Evolutionary conservation across 2,329 filamentous ascomycete genomes (phyloP), one percentile per base, ranked within the genome.

Genomic region (Passalora sequoiae): DNA sequence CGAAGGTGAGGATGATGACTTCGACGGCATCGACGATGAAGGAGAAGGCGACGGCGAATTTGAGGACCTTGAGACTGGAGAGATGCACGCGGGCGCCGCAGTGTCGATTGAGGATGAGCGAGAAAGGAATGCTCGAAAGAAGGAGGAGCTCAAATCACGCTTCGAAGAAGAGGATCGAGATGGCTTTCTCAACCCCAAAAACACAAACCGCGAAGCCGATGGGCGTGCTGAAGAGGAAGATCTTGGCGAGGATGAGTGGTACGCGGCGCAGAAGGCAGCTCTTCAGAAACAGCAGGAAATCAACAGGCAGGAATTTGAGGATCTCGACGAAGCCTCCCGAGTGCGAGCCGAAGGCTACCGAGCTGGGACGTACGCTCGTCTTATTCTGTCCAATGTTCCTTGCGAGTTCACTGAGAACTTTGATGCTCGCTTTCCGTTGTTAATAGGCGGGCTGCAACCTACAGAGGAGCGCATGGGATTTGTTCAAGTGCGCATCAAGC

Each of bases 141-240:
- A 98, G 66, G 92, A 96, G 67, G 92, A 98, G 64, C 78, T 98
- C 40, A 94, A 88, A 63, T 73, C 94, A 40, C 81, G 94, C 1
- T 98, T 98, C 61, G 92, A 98, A 61, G 89, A 97, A 66, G 92
- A 98, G 72, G 92, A 98, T 62, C 79, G 87, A n/a, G 92, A 98
- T 62, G 92, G 92, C 0, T 89, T 96, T 63, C 81, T 86, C 59
- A 94, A 94, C 60, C 88, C 92, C 66, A 94, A 94, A 61, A 82
- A 86, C 20, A 80, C 83, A 38, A 84, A 84, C 8, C 77, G 84
- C 25, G 74, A 79, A 51, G 84, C 88, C 53, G 57, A 61, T 24
- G 80, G 78, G 21, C 83, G 76, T 24, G 75, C 76, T 3, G 73
- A 80, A 4, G 80, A 91, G 40, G 72, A 80, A 46, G 84, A 94